Evolutionary conservation across 176 grass and related monocot genomes (phyloP), one percentile per base, ranked within the genome.

Genomic region (Oryza meridionalis): DNA sequence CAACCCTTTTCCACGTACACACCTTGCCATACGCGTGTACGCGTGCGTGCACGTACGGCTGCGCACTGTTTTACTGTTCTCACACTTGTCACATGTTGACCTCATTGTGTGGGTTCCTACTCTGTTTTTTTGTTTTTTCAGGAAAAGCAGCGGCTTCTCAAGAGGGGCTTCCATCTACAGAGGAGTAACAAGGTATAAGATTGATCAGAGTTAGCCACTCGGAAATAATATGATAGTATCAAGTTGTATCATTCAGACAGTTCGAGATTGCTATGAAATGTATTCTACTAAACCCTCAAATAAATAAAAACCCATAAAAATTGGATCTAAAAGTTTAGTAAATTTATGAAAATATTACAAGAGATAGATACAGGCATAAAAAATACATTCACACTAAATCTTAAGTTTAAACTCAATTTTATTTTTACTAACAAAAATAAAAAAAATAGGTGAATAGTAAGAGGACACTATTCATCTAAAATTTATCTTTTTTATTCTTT

Each of bases 111-210:
- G 50, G 65, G 38, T 78, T 67, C 77, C 21, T 71, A 55, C 73
- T 32, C 59, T 85, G 29, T 77, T 40, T 40, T 40, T 73, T 86
- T 77, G 22, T 40, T 40, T 77, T 65, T 71, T 47, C 86, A 98
- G 95, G 80, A 98, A 93, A 69, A 98, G 95, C 75, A 98, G 95
- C 31, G 95, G 95, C 71, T 98, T 98, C 90, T 98, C 95, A 33
- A 90, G 95, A 88, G 95, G 95, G 7, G 95, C 95, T 22, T 98
- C 95, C 85, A 95, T 98, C 58, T 98, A 98, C 49, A 95, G 95
- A 84, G 95, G 95, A 76, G 95, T 98, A 32, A 98, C 95, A 74
- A 86, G 92, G 95, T 98, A 58, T 98, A 58, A 6, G 16, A 8
- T 58, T 40, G 29, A 29, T 29, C 29, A 70, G 21, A 70, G 21